These are phyloP conservation scores for Ceratocystis alfenasii DNA, from an alignment of 2,329 filamentous ascomycete genomes.

Conservation along the genomic window DNA sequence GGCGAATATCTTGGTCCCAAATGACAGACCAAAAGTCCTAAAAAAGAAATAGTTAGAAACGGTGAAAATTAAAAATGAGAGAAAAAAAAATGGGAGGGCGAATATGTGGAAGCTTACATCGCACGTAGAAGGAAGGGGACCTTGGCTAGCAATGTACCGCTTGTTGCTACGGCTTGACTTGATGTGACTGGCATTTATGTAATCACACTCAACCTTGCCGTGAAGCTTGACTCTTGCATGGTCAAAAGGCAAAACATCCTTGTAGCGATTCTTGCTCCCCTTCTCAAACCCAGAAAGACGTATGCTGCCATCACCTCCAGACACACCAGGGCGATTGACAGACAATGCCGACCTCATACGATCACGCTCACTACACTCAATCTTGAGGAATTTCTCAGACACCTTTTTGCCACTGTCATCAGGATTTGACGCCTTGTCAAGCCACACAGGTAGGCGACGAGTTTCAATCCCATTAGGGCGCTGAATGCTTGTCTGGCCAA, in stretches of 20 bases:
- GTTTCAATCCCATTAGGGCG: conserved; percentile 37
- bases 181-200: conserved; percentile 87
- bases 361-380: conserved; percentile 75
- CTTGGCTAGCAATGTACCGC: conserved; percentile 90
- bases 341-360: conserved; percentile 77
- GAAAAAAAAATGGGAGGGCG: neutral
- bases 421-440: conserved; percentile 53
- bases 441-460: conserved; percentile 59
- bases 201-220: conserved; percentile 64
- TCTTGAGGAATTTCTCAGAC: conserved; percentile 68
- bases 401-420: conserved; percentile 67
- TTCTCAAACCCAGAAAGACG: conserved; percentile 89
- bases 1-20: conserved; percentile 91
- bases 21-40: conserved; percentile 97
- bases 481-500: conserved; percentile 61
- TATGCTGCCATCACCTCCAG: conserved; percentile 33
- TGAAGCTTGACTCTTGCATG: conserved; percentile 77
- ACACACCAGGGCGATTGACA: conserved; percentile 33
- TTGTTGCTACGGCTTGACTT: conserved; percentile 73
- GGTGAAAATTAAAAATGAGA: neutral
- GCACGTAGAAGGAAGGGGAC: conserved; percentile 83
- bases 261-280: conserved; percentile 90
- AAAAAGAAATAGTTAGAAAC: neutral
- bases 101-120: conserved; percentile 44
- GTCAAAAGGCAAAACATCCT: conserved; percentile 94